A percentile compares a stretch with the other conserved stretches of the same genome.
These are phyloP conservation scores for Sanghuangporus sanghuang DNA, from an alignment of 1,284 basidiomycete species.

Conservation along the genomic window DNA sequence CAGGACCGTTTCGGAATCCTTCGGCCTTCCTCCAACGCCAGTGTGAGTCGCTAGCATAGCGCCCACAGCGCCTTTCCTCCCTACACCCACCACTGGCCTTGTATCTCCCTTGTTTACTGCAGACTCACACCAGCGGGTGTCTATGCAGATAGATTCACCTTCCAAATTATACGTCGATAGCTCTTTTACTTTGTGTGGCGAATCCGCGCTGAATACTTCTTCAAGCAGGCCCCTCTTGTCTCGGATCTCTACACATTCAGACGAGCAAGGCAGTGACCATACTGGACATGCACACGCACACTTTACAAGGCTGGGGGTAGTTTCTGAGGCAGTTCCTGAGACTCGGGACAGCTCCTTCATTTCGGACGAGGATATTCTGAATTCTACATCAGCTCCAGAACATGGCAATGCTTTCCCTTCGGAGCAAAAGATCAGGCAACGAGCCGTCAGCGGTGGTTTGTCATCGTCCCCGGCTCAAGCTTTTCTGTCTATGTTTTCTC, in stretches of 20 bases:
- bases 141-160: conserved; percentile 9
- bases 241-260: conserved; percentile 4
- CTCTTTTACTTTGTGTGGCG: conserved; percentile 9
- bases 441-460: conserved; percentile 9
- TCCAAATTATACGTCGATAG: conserved; percentile 4
- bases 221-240: conserved; percentile 6
- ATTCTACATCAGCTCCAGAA: conserved; percentile 18
- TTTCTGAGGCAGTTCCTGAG: conserved; percentile 3
- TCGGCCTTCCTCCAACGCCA: not conserved
- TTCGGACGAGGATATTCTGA: conserved; percentile 2
- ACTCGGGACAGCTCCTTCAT: not conserved
- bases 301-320: conserved; percentile 9
- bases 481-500: conserved; percentile 69
- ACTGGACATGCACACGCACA: not conserved
- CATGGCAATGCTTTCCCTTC: conserved; percentile 2
- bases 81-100: not conserved
- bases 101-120: not conserved
- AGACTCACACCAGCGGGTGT: not conserved
- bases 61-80: not conserved
- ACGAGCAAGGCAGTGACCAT: not conserved
- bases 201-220: conserved; percentile 5
- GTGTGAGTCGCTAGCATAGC: not conserved
- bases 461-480: conserved; percentile 74
- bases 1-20: not conserved
- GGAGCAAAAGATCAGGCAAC: not conserved